A percentile compares a stretch with the other conserved stretches of the same genome.
Conservation (phyloP, 371 early-diverging fungal species). For the Zychaea mexicana region DNA sequence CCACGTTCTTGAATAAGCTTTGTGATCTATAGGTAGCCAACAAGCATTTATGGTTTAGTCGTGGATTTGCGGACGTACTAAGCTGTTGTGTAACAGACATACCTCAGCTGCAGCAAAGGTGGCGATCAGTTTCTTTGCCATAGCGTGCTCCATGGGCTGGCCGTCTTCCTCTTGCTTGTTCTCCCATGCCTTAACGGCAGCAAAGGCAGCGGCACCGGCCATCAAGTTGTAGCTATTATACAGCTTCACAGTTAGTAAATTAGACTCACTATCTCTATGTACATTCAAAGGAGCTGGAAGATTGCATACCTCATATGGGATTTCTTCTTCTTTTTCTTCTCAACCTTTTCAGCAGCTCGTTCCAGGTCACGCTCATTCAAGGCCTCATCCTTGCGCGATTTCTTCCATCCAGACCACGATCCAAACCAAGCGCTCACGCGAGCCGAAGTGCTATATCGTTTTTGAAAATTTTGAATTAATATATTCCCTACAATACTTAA, state of each 20-base stretch:
- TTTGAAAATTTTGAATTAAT: no score
- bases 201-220: constrained; percentile 65
- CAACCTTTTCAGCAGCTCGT: constrained; percentile 46
- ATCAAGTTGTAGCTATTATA: constrained; percentile 50
- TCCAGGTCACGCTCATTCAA: constrained; percentile 37
- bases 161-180: constrained; percentile 37
- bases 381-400: constrained; percentile 27
- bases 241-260: neutral
- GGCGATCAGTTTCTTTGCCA: constrained; percentile 57
- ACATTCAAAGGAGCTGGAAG: no score
- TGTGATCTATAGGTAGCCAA: constrained; percentile 29
- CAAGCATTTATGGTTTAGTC: no score
- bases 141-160: constrained; percentile 36
- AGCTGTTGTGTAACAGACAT: constrained; percentile 13
- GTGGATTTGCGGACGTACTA: constrained; percentile 43
- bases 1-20: constrained; percentile 36
- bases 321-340: constrained; percentile 39
- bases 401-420: constrained; percentile 48
- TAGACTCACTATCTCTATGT: neutral
- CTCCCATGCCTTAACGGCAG: constrained; percentile 56
- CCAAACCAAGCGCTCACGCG: constrained; percentile 46
- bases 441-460: no score
- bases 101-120: constrained; percentile 53
- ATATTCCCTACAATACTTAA: no score
- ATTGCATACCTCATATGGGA: constrained; percentile 33